These are phyloP conservation scores for Trichoderma sp. DNA, from an alignment of 2,329 filamentous ascomycete species.

Conservation along the genomic window DNA sequence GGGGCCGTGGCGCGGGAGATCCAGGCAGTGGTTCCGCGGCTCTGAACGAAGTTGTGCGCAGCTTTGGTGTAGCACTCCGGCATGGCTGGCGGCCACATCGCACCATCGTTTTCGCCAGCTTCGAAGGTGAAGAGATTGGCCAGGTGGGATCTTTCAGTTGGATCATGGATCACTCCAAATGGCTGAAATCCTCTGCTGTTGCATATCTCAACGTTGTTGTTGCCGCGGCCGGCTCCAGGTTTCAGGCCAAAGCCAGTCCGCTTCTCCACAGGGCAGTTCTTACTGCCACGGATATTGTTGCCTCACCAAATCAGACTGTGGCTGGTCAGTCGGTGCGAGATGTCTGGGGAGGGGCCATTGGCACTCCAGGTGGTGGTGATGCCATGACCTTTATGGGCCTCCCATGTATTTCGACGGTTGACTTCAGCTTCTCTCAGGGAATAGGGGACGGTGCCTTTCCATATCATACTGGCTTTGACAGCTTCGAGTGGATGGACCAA, in stretches of 20 bases:
- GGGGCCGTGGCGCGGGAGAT: background rate
- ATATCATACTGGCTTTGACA: background rate
- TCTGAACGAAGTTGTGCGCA: background rate
- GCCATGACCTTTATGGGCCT: background rate
- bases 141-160: background rate
- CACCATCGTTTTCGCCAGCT: background rate
- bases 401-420: background rate
- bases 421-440: background rate
- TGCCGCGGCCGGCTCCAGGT: background rate
- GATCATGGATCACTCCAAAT: background rate
- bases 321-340: background rate
- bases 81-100: background rate
- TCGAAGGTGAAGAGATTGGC: background rate
- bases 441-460: background rate
- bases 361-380: background rate
- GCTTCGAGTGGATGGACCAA: background rate
- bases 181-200: background rate
- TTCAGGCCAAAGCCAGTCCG: background rate
- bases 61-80: background rate
- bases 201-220: background rate
- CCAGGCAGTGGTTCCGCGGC: background rate
- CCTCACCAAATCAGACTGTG: background rate
- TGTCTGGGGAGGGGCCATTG: background rate
- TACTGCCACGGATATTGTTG: background rate
- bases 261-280: background rate